Percentiles rank a stretch among this genome's conserved stretches.
phyloP scores from a whole-genome alignment of 2,329 filamentous ascomycete species.

The Beauveria brongniartii region DNA sequence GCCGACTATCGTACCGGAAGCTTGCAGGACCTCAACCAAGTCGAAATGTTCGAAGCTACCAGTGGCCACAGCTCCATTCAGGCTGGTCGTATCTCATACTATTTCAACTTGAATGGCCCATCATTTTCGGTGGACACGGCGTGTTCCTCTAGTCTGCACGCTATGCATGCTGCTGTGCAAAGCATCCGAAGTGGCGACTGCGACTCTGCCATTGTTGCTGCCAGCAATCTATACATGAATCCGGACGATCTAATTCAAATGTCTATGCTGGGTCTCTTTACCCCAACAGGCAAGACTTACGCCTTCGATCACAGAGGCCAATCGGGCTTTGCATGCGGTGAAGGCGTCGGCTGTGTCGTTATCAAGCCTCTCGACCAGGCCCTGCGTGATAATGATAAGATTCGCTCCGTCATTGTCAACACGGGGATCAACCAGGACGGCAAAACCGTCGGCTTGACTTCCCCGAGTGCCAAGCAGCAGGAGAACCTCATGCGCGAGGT shows the following conservation, averaged over 20 bases:
- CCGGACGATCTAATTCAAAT: constrained; percentile 30
- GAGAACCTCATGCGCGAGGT: constrained; percentile 28
- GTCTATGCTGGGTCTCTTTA: constrained; percentile 30
- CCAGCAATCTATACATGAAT: constrained; percentile 38
- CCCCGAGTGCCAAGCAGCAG: constrained; percentile 45
- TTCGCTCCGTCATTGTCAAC: constrained; percentile 42
- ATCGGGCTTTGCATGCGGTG: constrained; percentile 51
- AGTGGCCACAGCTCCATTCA: constrained; percentile 43
- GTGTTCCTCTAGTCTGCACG: constrained; percentile 43
- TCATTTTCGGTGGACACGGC: constrained; percentile 45
- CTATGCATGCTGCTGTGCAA: constrained; percentile 42
- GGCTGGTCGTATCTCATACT: constrained; percentile 46
- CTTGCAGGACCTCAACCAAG: constrained; percentile 36
- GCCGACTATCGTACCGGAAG: constrained; percentile 41
- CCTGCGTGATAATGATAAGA: constrained; percentile 44
- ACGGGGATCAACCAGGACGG: constrained; percentile 50
- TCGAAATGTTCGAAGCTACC: constrained; percentile 45
- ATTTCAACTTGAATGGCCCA: constrained; percentile 46
- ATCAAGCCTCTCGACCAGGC: constrained; percentile 50
- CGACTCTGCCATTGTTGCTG: constrained; percentile 37
- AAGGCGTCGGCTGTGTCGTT: constrained; percentile 47
- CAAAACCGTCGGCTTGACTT: constrained; percentile 38
- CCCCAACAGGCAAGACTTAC: constrained; percentile 42
- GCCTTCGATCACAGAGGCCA: constrained; percentile 27
- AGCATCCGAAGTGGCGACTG: constrained; percentile 39